Percentiles rank a stretch among this genome's conserved stretches.
phyloP scores from a whole-genome alignment of 2,329 filamentous ascomycete genomes.

The Cadophora sp. region DNA sequence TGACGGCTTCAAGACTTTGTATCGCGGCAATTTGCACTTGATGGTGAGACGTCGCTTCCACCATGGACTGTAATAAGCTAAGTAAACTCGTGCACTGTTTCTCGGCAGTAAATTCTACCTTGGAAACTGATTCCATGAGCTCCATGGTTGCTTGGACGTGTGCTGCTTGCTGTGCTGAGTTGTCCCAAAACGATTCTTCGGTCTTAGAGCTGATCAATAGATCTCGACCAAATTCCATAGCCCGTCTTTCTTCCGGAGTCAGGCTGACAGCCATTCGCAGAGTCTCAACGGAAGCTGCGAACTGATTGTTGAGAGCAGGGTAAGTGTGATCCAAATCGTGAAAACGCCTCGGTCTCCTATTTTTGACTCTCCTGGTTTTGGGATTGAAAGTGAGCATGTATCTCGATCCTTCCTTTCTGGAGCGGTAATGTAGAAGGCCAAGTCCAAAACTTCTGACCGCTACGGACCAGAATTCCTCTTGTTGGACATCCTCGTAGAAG shows the following conservation, averaged over 20 bases:
- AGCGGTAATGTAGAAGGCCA: slow-evolving; percentile 27
- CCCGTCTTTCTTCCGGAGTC: slow-evolving; percentile 8
- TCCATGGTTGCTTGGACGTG: slow-evolving; percentile 11
- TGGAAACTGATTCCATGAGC: not conserved
- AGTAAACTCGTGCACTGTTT: not conserved
- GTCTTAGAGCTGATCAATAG: slow-evolving; percentile 15
- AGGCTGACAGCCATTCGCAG: not conserved
- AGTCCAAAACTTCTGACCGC: slow-evolving; percentile 28
- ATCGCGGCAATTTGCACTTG: slow-evolving; percentile 13
- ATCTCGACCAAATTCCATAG: slow-evolving; percentile 18
- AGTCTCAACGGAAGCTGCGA: not conserved
- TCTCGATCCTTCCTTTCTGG: slow-evolving; percentile 16
- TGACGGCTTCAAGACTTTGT: slow-evolving; percentile 8
- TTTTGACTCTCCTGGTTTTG: not conserved
- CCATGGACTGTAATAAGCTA: slow-evolving; percentile 2
- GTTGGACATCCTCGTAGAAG: slow-evolving; percentile 35
- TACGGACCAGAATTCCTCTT: slow-evolving; percentile 35
- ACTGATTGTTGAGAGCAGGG: not conserved
- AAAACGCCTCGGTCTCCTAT: not conserved
- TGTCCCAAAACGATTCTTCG: slow-evolving; percentile 19
- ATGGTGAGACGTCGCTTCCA: slow-evolving; percentile 1
- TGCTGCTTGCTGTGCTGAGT: not conserved
- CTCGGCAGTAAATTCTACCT: not conserved
- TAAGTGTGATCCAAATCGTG: not conserved
- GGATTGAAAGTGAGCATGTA: slow-evolving; percentile 4